Evolutionary conservation across 2,329 filamentous ascomycete species (phyloP), one percentile per base, ranked within the genome.

Genomic region (Clarireedia hainanense): DNA sequence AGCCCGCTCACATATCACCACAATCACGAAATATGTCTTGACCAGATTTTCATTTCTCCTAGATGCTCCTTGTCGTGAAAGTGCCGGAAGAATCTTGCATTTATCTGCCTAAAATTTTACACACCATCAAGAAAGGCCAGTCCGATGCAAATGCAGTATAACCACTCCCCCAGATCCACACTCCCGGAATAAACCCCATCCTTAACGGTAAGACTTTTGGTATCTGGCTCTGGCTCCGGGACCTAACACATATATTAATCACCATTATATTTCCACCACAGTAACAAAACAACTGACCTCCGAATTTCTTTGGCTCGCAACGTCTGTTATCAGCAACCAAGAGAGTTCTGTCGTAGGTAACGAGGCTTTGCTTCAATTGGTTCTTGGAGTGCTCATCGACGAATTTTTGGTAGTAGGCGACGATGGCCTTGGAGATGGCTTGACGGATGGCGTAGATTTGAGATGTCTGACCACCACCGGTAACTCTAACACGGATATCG

Each of bases 331-430:
- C 94, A 77, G 94, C 94, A 71, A 99, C 94, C 73, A 99, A 88
- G 68, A 99, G 87, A 74, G 91, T 95, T 73, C 91, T 86, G 83
- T 96, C 91, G 83, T 92, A 99, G 76, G 91, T 85, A 72, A 92
- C 89, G 69, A 99, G 86, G 68, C 89, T 89, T 80, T 92, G 88
- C 90, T 97, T 99, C 73, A 99, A 85, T 79, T 91, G 83, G 86
- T 97, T 96, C 89, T 99, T 99, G 81, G 88, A 90, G 88, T 97
- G 91, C 88, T 99, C 94, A 75, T 99, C 94, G 78, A 97, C 90
- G 81, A 86, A 99, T 85, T 99, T 96, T 82, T 96, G 92, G 88
- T 96, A 97, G 88, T 96, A 96, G 77, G 91, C 88, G 73, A 95
- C 86, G 75, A 95, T 89, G 71, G 87, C 88, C 86, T 97, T 99